phyloP scores from a whole-genome alignment of 345 rosid genomes.

The Melastoma malabathricum region DNA sequence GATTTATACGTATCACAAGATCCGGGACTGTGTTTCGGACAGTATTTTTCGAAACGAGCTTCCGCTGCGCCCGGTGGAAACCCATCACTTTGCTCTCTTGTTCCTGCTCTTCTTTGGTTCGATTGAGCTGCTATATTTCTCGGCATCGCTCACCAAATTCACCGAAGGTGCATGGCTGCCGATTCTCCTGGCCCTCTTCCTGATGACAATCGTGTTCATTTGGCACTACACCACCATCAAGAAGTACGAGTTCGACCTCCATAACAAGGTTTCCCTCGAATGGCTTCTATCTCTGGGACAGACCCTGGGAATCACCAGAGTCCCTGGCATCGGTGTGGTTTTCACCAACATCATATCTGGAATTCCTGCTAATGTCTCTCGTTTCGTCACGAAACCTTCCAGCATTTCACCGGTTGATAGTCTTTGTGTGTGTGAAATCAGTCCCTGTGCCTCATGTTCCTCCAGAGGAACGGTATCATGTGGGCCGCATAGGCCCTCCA shows the following conservation, averaged over 20 bases:
- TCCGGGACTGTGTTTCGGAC: no score
- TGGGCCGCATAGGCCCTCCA: conserved; percentile 90
- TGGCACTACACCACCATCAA: conserved; percentile 94
- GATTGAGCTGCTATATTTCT: conserved; percentile 85
- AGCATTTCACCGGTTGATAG: conserved; percentile 82
- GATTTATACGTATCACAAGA: no score
- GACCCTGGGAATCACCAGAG: conserved; percentile 80
- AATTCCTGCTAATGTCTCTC: conserved; percentile 94
- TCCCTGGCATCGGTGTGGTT: conserved; percentile 89
- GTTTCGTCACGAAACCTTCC: conserved; percentile 98
- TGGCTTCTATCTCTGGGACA: conserved; percentile 96
- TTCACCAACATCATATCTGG: conserved; percentile 93
- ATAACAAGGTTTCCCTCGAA: conserved; percentile 90
- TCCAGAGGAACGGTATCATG: conserved; percentile 80
- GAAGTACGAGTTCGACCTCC: conserved; percentile 88
- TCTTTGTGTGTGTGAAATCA: conserved; percentile 85
- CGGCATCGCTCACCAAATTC: conserved; percentile 93
- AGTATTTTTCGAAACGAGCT: no score
- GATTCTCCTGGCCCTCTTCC: conserved; percentile 76
- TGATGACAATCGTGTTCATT: conserved; percentile 83
- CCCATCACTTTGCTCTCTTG: conserved; percentile 46
- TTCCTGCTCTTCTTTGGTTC: conserved; percentile 85
- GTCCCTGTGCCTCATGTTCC: conserved; percentile 91
- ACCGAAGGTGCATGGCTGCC: conserved; percentile 99
- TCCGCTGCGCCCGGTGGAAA: no score